phyloP scores from a whole-genome alignment of 2,329 filamentous ascomycete genomes.

The Penicillium sp. region DNA sequence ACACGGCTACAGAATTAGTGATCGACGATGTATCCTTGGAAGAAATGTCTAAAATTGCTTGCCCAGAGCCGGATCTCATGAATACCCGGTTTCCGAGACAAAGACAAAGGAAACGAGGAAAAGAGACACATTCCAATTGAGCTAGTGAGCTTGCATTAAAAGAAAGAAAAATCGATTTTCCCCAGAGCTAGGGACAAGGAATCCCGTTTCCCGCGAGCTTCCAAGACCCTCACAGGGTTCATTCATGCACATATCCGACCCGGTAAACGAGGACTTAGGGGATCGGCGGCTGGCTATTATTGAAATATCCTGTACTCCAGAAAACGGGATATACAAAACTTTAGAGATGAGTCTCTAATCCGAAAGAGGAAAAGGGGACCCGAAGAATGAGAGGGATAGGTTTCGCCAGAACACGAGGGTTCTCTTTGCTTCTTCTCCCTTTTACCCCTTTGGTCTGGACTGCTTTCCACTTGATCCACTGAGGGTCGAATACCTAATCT shows the following conservation, averaged over 20 bases:
- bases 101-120: slow-evolving; percentile 3
- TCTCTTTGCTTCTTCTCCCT: slow-evolving; percentile 12
- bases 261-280: slow-evolving; percentile 9
- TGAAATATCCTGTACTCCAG: slow-evolving; percentile 4
- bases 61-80: background rate
- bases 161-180: background rate
- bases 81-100: slow-evolving; percentile 2
- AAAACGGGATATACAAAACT: background rate
- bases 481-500: slow-evolving; percentile 16
- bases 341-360: slow-evolving; percentile 4
- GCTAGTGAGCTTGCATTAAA: background rate
- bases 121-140: slow-evolving; percentile 1
- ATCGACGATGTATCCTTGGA: slow-evolving; percentile 11
- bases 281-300: slow-evolving; percentile 3
- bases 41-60: slow-evolving; percentile 10
- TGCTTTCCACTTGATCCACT: slow-evolving; percentile 15
- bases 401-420: slow-evolving; percentile 14
- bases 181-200: background rate
- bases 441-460: slow-evolving; percentile 20
- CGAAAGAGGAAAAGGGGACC: slow-evolving; percentile 3
- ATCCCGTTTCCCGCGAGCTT: background rate
- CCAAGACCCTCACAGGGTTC: slow-evolving; percentile 4
- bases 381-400: slow-evolving; percentile 16
- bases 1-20: slow-evolving; percentile 9
- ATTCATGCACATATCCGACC: slow-evolving; percentile 12